Evolutionary conservation across 805 yeast genomes (phyloP), one percentile per base, ranked within the genome.

Genomic region (Zygotorulaspora chibaensis): DNA sequence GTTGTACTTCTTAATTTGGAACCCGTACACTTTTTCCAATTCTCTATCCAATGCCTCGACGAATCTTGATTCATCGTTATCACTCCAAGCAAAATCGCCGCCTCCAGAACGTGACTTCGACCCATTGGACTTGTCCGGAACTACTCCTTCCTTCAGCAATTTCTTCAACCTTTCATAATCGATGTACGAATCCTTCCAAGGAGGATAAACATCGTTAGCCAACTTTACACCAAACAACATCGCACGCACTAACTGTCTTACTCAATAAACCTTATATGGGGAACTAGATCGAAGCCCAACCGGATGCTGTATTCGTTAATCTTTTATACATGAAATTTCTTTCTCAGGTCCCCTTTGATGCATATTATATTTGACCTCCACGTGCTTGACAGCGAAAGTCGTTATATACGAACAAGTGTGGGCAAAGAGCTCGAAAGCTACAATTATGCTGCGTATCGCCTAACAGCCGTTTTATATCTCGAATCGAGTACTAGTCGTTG

Each of bases 141-240:
- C 70, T 12, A 81, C 78, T 41, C 79, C 81, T 61, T 86, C 95
- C 62, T 84, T 85, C 57, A 86, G 66, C 27, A 83, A 68, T 55
- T 76, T 79, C 66, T 85, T 85, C 60, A 86, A 68, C 33, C 67
- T 67, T 54, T 77, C 85, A 62, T 86, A 86, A 59, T 78, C 71
- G 48, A 86, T 74, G 61, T 85, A 86, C 59, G 80, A 74, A 27
- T 75, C 77, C 63, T 79, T 84, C 99, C 99, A 91, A 1, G 97
- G 96, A 38, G 81, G 80, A 67, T 85, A 88, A 29, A 80, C 79
- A 63, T 90, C 97, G 53, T 79, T 81, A 43, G 83, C 83, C 45
- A 91, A 73, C 61, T 86, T 87, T 41, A 79, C 87, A 43, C 95
- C 95, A 61, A 91, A 91, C 44, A 91, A 69, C 98, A 93, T 89